phyloP scores from a whole-genome alignment of 441 rosid genomes.

The Macaranga tanarius region DNA sequence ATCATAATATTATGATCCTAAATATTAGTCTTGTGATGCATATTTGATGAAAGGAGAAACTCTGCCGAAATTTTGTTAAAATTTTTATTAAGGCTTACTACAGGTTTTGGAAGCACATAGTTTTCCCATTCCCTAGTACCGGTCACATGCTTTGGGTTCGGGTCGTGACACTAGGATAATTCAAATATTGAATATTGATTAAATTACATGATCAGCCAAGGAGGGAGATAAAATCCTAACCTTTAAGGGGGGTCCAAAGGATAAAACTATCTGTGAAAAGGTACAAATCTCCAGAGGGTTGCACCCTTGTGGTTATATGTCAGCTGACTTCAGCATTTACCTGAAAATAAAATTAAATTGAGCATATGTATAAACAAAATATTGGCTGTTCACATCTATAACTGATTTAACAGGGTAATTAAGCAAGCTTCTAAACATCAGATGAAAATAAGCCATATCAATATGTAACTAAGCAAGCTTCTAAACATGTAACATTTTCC shows the following conservation, averaged over 20 bases:
- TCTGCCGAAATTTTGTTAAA: too few relatives aligned
- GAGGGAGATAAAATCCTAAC: neutral
- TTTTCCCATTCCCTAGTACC: too few relatives aligned
- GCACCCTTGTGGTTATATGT: neutral
- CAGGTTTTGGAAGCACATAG: too few relatives aligned
- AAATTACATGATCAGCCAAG: neutral
- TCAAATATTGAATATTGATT: neutral
- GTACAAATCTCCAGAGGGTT: neutral
- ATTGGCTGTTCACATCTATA: neutral
- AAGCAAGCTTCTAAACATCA: neutral
- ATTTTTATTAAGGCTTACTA: too few relatives aligned
- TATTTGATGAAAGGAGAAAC: too few relatives aligned
- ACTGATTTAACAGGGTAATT: neutral
- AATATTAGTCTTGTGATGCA: too few relatives aligned
- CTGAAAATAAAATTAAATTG: neutral
- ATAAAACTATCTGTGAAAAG: neutral
- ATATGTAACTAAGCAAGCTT: constrained; percentile 1
- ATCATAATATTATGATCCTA: too few relatives aligned
- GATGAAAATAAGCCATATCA: too few relatives aligned
- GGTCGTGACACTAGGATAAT: too few relatives aligned
- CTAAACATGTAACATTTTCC: too few relatives aligned
- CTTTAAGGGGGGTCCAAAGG: neutral
- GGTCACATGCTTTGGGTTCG: too few relatives aligned
- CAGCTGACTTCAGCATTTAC: neutral
- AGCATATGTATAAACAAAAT: too few relatives aligned